A percentile compares a stretch with the other conserved stretches of the same genome.
Conservation (phyloP, 768 basidiomycete genomes). For the Saitozyma sp. region DNA sequence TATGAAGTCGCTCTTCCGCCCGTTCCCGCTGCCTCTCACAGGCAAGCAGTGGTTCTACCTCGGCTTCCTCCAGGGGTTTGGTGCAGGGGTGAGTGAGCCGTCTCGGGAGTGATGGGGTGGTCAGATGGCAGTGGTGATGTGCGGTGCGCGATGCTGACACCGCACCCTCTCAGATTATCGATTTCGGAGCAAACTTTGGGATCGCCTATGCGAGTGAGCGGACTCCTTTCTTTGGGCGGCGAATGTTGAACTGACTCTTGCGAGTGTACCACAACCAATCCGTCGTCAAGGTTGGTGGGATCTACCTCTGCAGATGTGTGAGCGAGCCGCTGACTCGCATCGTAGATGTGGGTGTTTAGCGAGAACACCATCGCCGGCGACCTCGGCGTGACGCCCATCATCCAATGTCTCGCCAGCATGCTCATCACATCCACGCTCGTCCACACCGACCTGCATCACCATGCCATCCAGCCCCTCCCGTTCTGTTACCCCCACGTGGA, state of each 20-base stretch:
- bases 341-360: conserved; percentile 49
- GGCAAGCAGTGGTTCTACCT: conserved; percentile 48
- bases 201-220: conserved; percentile 39
- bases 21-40: conserved; percentile 47
- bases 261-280: conserved; percentile 27
- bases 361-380: conserved; percentile 50
- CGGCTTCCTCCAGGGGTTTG: conserved; percentile 39
- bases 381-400: conserved; percentile 49
- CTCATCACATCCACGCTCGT: conserved; percentile 53
- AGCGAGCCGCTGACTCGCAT: background rate
- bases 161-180: background rate
- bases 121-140: background rate
- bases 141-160: background rate
- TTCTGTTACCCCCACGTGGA: conserved; percentile 52
- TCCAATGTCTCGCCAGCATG: conserved; percentile 48
- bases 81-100: conserved; percentile 38
- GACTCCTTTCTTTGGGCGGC: no score
- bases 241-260: no score
- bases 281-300: conserved; percentile 18
- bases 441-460: conserved; percentile 51
- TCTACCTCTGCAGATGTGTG: background rate
- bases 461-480: conserved; percentile 41
- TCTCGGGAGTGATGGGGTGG: background rate
- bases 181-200: conserved; percentile 47
- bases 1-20: conserved; percentile 46